Evolutionary conservation across 1,139 yeast species (phyloP).

Genomic region (Saccharomyces hybrid): DNA sequence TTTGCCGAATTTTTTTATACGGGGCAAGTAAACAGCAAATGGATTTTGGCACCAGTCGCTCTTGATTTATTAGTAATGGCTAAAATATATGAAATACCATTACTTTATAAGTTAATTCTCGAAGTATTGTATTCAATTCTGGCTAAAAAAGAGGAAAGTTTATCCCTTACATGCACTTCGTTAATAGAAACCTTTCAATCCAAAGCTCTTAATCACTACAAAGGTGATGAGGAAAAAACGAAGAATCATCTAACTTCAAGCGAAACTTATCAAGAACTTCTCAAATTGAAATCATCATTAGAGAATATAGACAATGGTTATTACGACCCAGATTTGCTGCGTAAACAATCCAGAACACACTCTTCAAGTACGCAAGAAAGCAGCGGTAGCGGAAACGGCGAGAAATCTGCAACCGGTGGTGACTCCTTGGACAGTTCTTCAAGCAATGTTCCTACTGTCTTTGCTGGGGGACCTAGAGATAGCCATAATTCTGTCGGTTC

Average conservation of each 20-base stretch:
- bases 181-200: conserved; percentile 19
- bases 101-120: conserved; percentile 57
- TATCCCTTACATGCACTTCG: conserved; percentile 36
- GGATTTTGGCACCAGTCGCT: conserved; percentile 61
- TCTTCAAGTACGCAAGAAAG: conserved; percentile 17
- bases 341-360: conserved; percentile 36
- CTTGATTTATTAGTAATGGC: conserved; percentile 56
- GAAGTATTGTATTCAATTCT: conserved; percentile 64
- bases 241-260: conserved; percentile 35
- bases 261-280: conserved; percentile 19
- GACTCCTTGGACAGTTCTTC: conserved; percentile 8
- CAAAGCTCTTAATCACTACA: conserved; percentile 19
- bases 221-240: conserved; percentile 24
- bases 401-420: neutral
- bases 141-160: conserved; percentile 52
- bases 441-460: conserved; percentile 14
- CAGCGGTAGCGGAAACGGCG: conserved; percentile 11
- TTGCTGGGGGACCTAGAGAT: conserved; percentile 25
- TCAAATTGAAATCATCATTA: conserved; percentile 20
- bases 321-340: conserved; percentile 48
- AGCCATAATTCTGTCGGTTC: conserved; percentile 23
- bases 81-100: conserved; percentile 57
- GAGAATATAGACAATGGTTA: conserved; percentile 55
- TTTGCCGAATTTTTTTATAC: conserved; percentile 67
- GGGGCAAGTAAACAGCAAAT: conserved; percentile 68